Base-by-base conservation (phyloP, 176 grass and related monocot genomes). In the Musa beccarii region DNA sequence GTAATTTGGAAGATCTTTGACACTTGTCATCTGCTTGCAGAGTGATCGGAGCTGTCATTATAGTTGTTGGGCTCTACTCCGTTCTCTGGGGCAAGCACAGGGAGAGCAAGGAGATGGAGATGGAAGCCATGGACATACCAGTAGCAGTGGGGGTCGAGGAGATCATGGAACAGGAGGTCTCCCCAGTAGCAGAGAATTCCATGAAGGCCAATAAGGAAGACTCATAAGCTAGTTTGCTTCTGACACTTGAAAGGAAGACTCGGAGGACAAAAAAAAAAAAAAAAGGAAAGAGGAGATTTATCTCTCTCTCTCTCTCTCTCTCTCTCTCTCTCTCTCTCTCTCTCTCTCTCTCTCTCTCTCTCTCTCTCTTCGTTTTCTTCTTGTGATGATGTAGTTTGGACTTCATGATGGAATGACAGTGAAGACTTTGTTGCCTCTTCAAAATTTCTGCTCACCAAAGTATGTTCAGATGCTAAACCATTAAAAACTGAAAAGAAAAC, bases 61-160 rank as follows among this genome's bases (percentile, higher is more conserved):
- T 96, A 65, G 89, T 92, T 10, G 78, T 85, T n/a, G 93, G 93
- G 2, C 86, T 96, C 54, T 96, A 96, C 74, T 85, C 87, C 14
- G 93, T 96, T 59, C 90, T 96, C 20, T 96, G 93, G 93, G 93
- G 93, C 0, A 96, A 96, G 78, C 78, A 92, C 83, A 96, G 85
- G 80, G 93, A 96, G 75, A 89, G 68, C 77, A 73, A 83, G 52
- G 90, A 96, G 87, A 78, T 84, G 76, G 83, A 85, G 76, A 70
- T 16, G 24, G 76, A 81, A 70, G 85, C 83, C 59, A 86, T 84
- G 66, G 81, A 83, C 57, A 71, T 96, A 29, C 93, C 93, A 12
- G 68, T 92, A 69, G 81, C 83, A 2, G 75, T 90, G 14, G 75
- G 69, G 75, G 69, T 88, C 63, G 77, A 90, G 81, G 93, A 92